Base-by-base conservation (phyloP, 768 basidiomycete genomes). In the Lepiota venenata region DNA sequence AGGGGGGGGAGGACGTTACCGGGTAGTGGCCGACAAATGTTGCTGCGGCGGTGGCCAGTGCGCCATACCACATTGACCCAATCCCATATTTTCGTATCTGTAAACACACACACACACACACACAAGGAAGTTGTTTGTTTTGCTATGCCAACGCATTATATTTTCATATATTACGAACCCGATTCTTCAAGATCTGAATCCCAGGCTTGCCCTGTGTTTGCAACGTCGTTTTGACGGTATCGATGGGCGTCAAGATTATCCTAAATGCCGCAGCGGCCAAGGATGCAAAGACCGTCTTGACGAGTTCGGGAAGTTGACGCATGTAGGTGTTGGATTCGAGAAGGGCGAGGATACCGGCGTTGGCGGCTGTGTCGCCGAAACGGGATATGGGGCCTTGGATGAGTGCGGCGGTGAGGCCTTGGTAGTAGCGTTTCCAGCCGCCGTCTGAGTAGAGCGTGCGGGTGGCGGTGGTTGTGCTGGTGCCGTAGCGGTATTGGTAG, bases 351-450 rank as follows among this genome's bases (percentile, higher is more conserved):
- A 97, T 93, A 8, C 93, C 95, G 0, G 81, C 91, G 65, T 98
- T 97, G 18, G 95, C 92, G 1, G 93, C 93, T 2, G 96, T 98
- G 69, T 98, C 96, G 0, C 93, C 94, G 66, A 98, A 98, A 11
- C 96, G 84, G 3, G 88, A 76, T 8, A 88, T 74, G 0, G 88
- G 88, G 41, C 88, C 95, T 71, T 91, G 95, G 47, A 98, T 60
- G 53, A 95, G 83, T 1, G 95, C 96, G 0, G 94, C 90, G 0
- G 68, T 63, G 35, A 98, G 79, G 5, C 96, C 96, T 59, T 91
- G 86, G 68, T 97, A 98, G 69, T 88, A 97, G 40, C 95, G 81
- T 36, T 79, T 73, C 74, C 80, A 87, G 8, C 92, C 91, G 12
- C 93, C 93, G 56, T 93, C 88, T 2, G 69, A 70, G 65, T 88